Conservation (phyloP, 768 basidiomycete genomes). For the Suillus bovinus region DNA sequence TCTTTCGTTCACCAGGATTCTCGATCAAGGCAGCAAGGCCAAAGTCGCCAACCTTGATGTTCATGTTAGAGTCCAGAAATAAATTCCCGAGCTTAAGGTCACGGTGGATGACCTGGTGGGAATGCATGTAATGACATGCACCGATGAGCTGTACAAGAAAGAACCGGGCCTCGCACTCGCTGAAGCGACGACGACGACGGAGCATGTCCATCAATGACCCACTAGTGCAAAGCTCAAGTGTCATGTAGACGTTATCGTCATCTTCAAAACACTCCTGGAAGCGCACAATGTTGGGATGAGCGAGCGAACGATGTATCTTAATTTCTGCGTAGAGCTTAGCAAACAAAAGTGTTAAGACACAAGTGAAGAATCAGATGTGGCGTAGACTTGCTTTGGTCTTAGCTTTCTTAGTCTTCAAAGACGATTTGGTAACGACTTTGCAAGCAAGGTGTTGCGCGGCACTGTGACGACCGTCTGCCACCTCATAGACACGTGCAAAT, state of each 20-base stretch:
- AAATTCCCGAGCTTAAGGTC: conserved; percentile 97
- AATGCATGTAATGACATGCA: conserved; percentile 97
- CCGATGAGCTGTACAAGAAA: conserved; percentile 94
- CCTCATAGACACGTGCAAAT: conserved; percentile 95
- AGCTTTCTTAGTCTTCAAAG: conserved; percentile 93
- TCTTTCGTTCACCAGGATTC: conserved; percentile 94
- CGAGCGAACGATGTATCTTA: conserved; percentile 90
- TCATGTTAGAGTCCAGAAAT: conserved; percentile 89
- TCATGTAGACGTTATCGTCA: conserved; percentile 95
- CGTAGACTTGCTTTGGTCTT: conserved; percentile 78
- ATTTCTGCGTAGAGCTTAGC: conserved; percentile 95
- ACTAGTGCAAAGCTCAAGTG: conserved; percentile 86
- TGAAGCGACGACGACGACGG: conserved; percentile 80
- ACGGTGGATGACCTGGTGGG: conserved; percentile 94
- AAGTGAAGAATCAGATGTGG: no score
- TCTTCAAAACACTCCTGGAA: conserved; percentile 98
- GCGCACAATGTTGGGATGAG: conserved; percentile 89
- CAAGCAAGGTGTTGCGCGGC: conserved; percentile 69
- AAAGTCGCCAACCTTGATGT: conserved; percentile 96
- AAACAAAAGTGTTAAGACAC: conserved; percentile 4
- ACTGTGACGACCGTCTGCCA: conserved; percentile 56
- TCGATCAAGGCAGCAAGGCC: conserved; percentile 96
- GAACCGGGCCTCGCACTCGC: conserved; percentile 90
- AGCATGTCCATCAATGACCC: conserved; percentile 93
- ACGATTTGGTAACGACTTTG: conserved; percentile 93